Evolutionary conservation across 805 yeast species (phyloP), one percentile per base, ranked within the genome.

Genomic region (Candida glaebosa): DNA sequence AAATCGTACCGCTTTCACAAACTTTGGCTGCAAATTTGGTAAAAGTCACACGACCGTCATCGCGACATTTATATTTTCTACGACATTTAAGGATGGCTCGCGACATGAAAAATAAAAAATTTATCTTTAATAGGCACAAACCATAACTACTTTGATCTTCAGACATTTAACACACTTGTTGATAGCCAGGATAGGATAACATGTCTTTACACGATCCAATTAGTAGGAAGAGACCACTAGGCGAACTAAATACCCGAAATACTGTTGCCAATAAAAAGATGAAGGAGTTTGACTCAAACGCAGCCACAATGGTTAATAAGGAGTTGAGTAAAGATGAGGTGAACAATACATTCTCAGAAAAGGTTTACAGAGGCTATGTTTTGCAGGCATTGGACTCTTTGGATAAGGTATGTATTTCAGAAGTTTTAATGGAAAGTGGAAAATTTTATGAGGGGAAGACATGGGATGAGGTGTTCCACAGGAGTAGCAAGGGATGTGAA

Each of bases 301-400:
- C 32, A 48, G 49, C 16, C 48, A 47, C 44, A 47, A 50, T 28
- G 53, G 51, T 25, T 19, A 41, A 35, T 50, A 47, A 20, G 30
- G 36, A 24, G 39, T 42, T 37, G 39, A 31, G 25, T 34, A 37
- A 24, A 30, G 34, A 17, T 37, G 43, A 31, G 26, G 17, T 20
- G 7, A 17, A n/a, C 30, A 31, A 18, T 31, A 12, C 33, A 18
- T 47, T 44, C 37, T 47, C 46, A 31, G 46, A 47, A 37, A 60
- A 61, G 53, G 64, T 69, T 71, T 69, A 67, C 53, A 45, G 62
- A 22, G 56, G 67, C 34, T 75, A 75, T 53, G 79, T 85, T 26
- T 73, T 74, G 49, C 73, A 86, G 40, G 93, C 91, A 22, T 63
- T 87, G 48, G 85, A 81, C 37, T 76, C 83, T 40, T 66, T 85